Evolutionary conservation across 129 eudicot genomes (phyloP).

Genomic region (Gnaphalium uliginosum): DNA sequence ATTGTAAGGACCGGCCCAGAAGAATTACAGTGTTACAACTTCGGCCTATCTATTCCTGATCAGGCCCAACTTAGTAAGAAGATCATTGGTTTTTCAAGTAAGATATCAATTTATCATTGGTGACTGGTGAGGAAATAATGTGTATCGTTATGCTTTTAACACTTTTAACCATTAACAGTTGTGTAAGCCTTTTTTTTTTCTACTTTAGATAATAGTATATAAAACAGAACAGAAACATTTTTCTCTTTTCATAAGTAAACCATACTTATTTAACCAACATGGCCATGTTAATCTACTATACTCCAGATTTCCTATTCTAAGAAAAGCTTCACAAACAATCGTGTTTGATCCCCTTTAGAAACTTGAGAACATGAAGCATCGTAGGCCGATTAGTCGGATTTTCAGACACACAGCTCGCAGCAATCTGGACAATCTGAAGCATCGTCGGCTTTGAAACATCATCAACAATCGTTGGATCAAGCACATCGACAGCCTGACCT

Average conservation of each 20-base stretch:
- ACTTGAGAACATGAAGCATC: slow-evolving; percentile 65
- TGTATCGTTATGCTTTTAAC: too few relatives aligned
- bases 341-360: slow-evolving; percentile 59
- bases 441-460: slow-evolving; percentile 61
- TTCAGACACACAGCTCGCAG: slow-evolving; percentile 62
- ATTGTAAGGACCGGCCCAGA: too few relatives aligned
- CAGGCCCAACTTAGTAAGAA: too few relatives aligned
- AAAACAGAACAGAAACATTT: background rate
- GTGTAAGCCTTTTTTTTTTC: too few relatives aligned
- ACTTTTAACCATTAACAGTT: too few relatives aligned
- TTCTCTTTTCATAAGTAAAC: background rate
- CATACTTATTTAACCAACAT: background rate
- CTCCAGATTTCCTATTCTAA: background rate
- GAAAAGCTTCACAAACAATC: slow-evolving; percentile 24
- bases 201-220: too few relatives aligned
- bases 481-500: slow-evolving; percentile 60
- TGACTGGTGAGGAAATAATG: too few relatives aligned
- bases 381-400: slow-evolving; percentile 74
- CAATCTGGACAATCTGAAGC: slow-evolving; percentile 67
- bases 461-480: slow-evolving; percentile 55
- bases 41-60: background rate
- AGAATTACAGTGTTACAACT: background rate
- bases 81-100: too few relatives aligned
- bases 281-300: background rate
- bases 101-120: too few relatives aligned